Conservation (phyloP, 768 basidiomycete species). For the Calocybe cyanea region DNA sequence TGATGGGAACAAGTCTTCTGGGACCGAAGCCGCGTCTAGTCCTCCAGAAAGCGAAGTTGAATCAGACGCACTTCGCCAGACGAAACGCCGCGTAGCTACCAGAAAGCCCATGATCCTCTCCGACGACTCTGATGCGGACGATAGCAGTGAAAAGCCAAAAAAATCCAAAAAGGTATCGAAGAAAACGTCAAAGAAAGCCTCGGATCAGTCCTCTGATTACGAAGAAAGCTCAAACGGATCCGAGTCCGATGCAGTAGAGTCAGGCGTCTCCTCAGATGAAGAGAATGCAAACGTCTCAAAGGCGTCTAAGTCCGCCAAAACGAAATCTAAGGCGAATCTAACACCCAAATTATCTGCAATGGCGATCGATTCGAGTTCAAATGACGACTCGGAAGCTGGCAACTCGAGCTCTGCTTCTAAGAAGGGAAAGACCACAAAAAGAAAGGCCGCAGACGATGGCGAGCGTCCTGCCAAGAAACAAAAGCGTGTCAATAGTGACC, state of each 20-base stretch:
- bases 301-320: slow-evolving; percentile 27
- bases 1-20: slow-evolving; percentile 21
- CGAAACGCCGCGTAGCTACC: slow-evolving; percentile 34
- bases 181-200: slow-evolving; percentile 17
- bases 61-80: slow-evolving; percentile 31
- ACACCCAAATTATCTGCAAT: slow-evolving; percentile 11
- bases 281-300: slow-evolving; percentile 25
- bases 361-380: slow-evolving; percentile 21
- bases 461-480: slow-evolving; percentile 50
- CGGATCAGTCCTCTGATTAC: slow-evolving; percentile 38
- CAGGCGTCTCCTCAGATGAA: slow-evolving; percentile 28
- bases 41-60: slow-evolving; percentile 35
- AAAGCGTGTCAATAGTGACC: slow-evolving; percentile 64
- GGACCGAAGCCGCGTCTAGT: slow-evolving; percentile 30
- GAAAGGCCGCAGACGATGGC: slow-evolving; percentile 34
- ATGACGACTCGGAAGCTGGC: slow-evolving; percentile 25
- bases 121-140: slow-evolving; percentile 46
- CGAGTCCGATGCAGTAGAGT: slow-evolving; percentile 29
- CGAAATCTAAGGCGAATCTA: slow-evolving; percentile 16
- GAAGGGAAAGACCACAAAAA: slow-evolving; percentile 32
- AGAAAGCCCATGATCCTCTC: slow-evolving; percentile 46
- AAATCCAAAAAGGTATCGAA: slow-evolving; percentile 20
- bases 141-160: slow-evolving; percentile 23
- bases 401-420: slow-evolving; percentile 44
- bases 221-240: slow-evolving; percentile 32